Evolutionary conservation across 768 basidiomycete species (phyloP).

Genomic region (Agrocybe praecox): DNA sequence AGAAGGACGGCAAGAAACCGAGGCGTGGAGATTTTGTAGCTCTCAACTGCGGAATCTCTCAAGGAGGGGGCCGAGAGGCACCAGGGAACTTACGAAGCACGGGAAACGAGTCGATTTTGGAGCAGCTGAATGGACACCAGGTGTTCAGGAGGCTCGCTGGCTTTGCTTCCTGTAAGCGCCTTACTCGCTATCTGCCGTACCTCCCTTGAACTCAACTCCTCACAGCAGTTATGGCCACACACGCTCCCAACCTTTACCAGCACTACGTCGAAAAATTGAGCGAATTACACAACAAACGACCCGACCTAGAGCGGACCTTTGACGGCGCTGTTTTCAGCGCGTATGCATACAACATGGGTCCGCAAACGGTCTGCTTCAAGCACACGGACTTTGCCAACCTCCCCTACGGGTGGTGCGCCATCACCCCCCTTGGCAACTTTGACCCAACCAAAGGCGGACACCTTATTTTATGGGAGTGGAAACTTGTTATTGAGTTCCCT

Average conservation of each 20-base stretch:
- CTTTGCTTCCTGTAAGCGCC: constrained; percentile 4
- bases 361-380: background rate
- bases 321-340: background rate
- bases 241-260: background rate
- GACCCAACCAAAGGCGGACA: constrained; percentile 3
- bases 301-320: background rate
- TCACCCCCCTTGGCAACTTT: constrained; percentile 3
- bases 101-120: no score
- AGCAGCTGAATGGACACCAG: background rate
- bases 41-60: no score
- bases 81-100: no score
- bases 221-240: constrained; percentile 1
- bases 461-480: constrained; percentile 2
- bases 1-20: no score
- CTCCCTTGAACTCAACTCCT: background rate
- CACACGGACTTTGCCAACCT: constrained; percentile 9
- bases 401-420: constrained; percentile 4
- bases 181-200: no score
- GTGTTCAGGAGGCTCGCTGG: constrained; percentile 4
- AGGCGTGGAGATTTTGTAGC: no score
- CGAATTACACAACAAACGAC: background rate
- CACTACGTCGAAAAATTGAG: constrained; percentile 1
- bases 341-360: constrained; percentile 1
- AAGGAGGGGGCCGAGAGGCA: no score
- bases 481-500: constrained; percentile 6